Percentiles rank a stretch among this genome's conserved stretches.
Conservation (phyloP, 73 alveolate genomes). For the Paramecium pentaurelia region DNA sequence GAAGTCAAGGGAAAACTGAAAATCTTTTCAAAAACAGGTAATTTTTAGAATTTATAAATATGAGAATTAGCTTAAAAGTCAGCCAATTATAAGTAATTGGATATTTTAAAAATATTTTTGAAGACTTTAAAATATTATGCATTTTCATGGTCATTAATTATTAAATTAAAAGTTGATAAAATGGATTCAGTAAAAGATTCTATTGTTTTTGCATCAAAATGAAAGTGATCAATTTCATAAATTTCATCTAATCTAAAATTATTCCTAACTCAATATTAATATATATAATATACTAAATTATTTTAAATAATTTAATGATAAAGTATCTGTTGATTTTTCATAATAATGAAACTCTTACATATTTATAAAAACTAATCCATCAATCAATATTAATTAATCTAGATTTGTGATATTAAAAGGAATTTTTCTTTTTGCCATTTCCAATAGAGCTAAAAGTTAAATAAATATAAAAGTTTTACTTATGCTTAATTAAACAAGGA, state of each 20-base stretch:
- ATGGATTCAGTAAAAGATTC: neutral
- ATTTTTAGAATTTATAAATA: neutral
- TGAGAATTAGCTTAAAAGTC: neutral
- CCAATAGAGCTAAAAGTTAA: neutral
- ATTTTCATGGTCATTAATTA: neutral
- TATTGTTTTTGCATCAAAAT: neutral
- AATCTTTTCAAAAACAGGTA: neutral
- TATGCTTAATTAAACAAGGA: neutral
- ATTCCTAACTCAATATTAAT: neutral
- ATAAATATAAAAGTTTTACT: neutral
- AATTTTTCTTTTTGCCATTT: neutral
- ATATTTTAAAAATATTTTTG: neutral
- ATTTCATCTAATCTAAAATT: neutral
- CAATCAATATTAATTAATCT: neutral
- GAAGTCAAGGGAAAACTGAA: neutral
- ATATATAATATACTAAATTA: neutral
- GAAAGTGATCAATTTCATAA: neutral
- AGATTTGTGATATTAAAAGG: neutral
- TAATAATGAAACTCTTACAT: neutral
- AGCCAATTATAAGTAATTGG: neutral
- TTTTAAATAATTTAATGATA: neutral
- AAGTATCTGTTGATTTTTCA: neutral
- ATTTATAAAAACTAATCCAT: neutral
- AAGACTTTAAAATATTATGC: neutral
- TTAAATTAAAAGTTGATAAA: neutral